Base-by-base conservation (phyloP, 331 rosid species). In the Stylosanthes scabra region DNA sequence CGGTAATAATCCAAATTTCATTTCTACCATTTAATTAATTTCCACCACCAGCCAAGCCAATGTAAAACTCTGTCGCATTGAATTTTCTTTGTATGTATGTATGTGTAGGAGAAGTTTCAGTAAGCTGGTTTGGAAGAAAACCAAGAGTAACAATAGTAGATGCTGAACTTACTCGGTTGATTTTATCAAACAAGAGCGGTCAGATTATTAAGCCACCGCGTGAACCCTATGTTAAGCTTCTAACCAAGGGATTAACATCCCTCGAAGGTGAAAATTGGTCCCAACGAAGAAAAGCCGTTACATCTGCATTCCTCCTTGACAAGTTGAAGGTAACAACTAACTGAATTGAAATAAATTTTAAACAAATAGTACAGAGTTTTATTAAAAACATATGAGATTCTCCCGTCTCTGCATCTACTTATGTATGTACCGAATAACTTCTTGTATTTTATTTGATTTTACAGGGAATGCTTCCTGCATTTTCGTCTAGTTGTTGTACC, bases 191-290 rank as follows among this genome's bases (percentile, higher is more conserved):
- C 41, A 63, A 86, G 80, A 74, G 47, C 9, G 76, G 79, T 49
- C 74, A 74, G 8, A 46, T 86, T 49, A 62, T 27, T 44, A 81
- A 66, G 66, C 85, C 77, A 41, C 87, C 85, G 20, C 9, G 9
- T 5, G 80, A 70, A 70, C 87, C 89, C 31, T 68, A 77, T 3
- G 68, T 80, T 29, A 10, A 70, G 6, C 70, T 86, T 74, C 72
- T 83, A 7, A 79, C 70, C 46, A 5, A 11, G 29, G 87, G 87
- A 13, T 5, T 80, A 5, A 1, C 81, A 14, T 46, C 85, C 70
- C 74, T 85, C 61, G 89, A 77, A 20, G 87, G 87, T 16, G 80
- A 74, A 7, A 25, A 51, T 41, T 85, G 85, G 87, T 39, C 72
- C 54, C 57, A 66, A 67, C 81, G 89, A 11, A 74, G 87, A 70